Percentiles rank a stretch among this genome's conserved stretches.
Evolutionary conservation across 306 rosid species (phyloP).

Genomic region (Mimosa bimucronata): DNA sequence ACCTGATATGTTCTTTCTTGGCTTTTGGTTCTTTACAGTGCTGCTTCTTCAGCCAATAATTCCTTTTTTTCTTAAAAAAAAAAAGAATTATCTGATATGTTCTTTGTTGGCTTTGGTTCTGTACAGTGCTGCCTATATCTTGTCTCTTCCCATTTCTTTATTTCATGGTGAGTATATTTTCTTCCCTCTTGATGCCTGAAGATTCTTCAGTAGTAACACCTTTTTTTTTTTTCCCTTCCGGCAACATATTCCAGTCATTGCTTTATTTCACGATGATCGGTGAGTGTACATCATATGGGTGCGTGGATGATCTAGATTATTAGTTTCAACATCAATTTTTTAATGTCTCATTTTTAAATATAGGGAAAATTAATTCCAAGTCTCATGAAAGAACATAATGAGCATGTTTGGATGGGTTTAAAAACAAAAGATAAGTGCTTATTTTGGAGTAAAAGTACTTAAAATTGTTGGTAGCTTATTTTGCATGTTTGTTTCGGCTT

Average conservation of each 20-base stretch:
- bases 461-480: no score
- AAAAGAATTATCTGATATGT: not conserved
- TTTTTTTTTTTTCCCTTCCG: no score
- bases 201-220: not conserved
- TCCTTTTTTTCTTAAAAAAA: not conserved
- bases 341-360: no score
- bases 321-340: not conserved
- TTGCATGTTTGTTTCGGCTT: no score
- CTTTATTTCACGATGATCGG: no score
- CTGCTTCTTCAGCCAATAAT: not conserved
- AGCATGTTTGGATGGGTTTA: no score
- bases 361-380: no score
- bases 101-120: not conserved
- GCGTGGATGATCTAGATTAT: not conserved
- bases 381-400: no score
- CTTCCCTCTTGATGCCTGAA: not conserved
- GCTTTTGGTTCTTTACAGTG: not conserved
- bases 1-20: not conserved
- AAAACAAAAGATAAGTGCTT: no score
- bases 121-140: not conserved
- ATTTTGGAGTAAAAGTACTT: no score
- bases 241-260: no score
- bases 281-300: not conserved
- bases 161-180: not conserved
- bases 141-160: slow-evolving; percentile 9